Evolutionary conservation across 2,329 filamentous ascomycete species (phyloP).

Genomic region (Cladosporium oxysporum): DNA sequence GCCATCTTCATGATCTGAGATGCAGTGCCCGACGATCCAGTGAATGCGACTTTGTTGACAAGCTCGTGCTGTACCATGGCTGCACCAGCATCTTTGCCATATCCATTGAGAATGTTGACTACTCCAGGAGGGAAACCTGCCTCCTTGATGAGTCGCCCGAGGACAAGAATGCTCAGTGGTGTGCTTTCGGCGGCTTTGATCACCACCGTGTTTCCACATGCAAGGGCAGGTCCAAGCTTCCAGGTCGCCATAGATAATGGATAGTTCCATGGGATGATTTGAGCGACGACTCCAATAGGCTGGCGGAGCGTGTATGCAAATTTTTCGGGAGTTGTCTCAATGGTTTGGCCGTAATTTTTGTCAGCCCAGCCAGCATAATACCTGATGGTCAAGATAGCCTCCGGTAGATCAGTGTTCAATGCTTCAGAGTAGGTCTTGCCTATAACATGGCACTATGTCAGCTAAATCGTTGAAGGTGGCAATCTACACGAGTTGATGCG

Average conservation of each 20-base stretch:
- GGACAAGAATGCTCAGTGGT: conserved; percentile 55
- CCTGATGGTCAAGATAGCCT: conserved; percentile 46
- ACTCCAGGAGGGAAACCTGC: conserved; percentile 77
- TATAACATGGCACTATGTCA: conserved; percentile 50
- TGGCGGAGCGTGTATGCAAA: conserved; percentile 41
- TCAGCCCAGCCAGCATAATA: conserved; percentile 54
- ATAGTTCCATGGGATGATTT: conserved; percentile 83
- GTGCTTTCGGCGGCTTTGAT: conserved; percentile 60
- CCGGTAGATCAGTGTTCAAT: conserved; percentile 53
- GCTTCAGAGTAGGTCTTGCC: conserved; percentile 60
- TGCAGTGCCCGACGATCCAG: conserved; percentile 70
- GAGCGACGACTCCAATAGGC: conserved; percentile 37
- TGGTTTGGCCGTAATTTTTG: conserved; percentile 46
- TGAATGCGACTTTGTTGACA: conserved; percentile 78
- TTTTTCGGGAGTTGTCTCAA: conserved; percentile 59
- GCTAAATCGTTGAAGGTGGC: background rate
- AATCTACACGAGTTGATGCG: background rate
- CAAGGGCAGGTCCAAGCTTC: conserved; percentile 70
- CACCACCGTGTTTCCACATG: conserved; percentile 58
- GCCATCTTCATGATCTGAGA: conserved; percentile 41
- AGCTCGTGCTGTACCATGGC: conserved; percentile 66
- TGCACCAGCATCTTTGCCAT: conserved; percentile 60
- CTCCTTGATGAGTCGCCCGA: conserved; percentile 67
- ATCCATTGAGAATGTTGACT: conserved; percentile 68
- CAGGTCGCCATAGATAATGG: conserved; percentile 73